These are phyloP conservation scores for Amphichorda felina DNA, from an alignment of 2,329 filamentous ascomycete species.

Conservation along the genomic window DNA sequence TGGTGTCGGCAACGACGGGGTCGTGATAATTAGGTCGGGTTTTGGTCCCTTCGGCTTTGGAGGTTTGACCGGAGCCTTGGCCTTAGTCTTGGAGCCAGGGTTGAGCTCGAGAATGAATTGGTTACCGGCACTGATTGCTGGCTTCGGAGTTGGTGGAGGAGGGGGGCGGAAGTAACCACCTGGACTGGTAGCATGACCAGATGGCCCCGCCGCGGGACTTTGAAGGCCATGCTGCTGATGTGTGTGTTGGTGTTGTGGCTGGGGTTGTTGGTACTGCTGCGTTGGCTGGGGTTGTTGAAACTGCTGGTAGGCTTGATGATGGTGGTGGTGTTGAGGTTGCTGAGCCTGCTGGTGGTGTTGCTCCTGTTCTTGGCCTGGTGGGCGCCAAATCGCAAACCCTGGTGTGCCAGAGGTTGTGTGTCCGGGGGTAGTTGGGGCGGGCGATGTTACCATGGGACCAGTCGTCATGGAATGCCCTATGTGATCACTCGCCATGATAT, in stretches of 20 bases:
- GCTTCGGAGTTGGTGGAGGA: slow-evolving; percentile 25
- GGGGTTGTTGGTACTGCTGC: slow-evolving; percentile 9
- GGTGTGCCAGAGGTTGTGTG: slow-evolving; percentile 11
- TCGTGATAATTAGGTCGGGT: background rate
- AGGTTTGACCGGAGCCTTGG: slow-evolving; percentile 20
- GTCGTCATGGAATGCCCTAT: background rate
- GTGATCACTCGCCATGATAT: slow-evolving; percentile 12
- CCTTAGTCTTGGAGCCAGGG: slow-evolving; percentile 17
- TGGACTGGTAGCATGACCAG: slow-evolving; percentile 5
- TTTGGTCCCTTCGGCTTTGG: slow-evolving; percentile 13
- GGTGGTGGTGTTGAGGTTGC: slow-evolving; percentile 6
- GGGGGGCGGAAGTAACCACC: slow-evolving; percentile 23
- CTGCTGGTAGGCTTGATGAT: slow-evolving; percentile 7
- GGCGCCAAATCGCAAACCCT: slow-evolving; percentile 24
- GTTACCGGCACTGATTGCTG: slow-evolving; percentile 18
- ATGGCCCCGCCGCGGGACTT: background rate
- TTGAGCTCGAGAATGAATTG: slow-evolving; percentile 25
- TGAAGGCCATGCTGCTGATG: slow-evolving; percentile 2
- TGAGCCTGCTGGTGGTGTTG: slow-evolving; percentile 3
- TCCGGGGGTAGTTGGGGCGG: slow-evolving; percentile 2
- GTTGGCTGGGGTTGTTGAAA: slow-evolving; percentile 3
- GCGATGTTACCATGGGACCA: slow-evolving; percentile 1
- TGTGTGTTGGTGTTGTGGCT: slow-evolving; percentile 2
- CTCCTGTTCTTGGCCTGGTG: slow-evolving; percentile 11
- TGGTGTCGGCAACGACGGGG: background rate